phyloP scores from a whole-genome alignment of 176 grass and related monocot species.

The Carex pumila region DNA sequence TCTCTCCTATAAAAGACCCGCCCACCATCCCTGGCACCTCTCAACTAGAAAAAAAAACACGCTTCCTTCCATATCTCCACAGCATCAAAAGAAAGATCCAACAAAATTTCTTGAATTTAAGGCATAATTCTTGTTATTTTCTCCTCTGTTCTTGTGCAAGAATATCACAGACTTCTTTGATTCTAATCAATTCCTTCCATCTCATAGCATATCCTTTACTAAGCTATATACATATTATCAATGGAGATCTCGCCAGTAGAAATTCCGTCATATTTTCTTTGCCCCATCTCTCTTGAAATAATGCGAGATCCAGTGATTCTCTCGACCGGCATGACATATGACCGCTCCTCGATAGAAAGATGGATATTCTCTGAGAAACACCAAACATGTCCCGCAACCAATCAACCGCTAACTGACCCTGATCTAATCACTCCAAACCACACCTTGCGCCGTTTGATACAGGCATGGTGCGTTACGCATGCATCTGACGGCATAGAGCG shows the following conservation, averaged over 20 bases:
- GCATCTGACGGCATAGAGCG: constrained; percentile 47
- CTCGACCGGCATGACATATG: constrained; percentile 87
- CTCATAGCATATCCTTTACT: neutral
- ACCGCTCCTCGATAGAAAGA: constrained; percentile 72
- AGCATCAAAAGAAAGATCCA: neutral
- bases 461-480: constrained; percentile 65
- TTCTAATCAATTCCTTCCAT: neutral
- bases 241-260: constrained; percentile 45
- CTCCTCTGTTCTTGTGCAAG: neutral
- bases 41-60: neutral
- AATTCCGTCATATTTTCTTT: constrained; percentile 68
- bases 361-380: constrained; percentile 78
- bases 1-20: constrained; percentile 28
- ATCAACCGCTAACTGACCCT: constrained; percentile 31
- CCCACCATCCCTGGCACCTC: neutral
- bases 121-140: neutral
- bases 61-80: neutral
- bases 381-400: constrained; percentile 63
- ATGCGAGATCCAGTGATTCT: constrained; percentile 90
- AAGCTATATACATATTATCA: neutral
- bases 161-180: neutral
- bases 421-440: constrained; percentile 86
- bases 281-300: constrained; percentile 77
- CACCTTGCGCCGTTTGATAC: constrained; percentile 82
- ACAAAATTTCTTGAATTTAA: neutral